Evolutionary conservation across 345 rosid genomes (phyloP).

Genomic region (Capsella bursapastoris): DNA sequence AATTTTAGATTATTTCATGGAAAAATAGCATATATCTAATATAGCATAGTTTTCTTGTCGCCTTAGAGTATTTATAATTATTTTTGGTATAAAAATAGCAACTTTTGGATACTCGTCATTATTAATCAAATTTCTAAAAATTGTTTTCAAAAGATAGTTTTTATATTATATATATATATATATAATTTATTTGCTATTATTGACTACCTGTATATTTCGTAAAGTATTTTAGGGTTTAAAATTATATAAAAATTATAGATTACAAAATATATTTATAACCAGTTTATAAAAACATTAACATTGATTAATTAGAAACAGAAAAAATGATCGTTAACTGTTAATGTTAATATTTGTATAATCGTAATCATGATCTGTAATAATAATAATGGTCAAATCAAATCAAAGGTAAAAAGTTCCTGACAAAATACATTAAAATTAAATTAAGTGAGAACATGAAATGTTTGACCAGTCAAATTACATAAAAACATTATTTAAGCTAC

Average conservation of each 20-base stretch:
- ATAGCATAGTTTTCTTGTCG: background rate
- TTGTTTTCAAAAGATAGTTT: too few species aligned
- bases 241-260: too few species aligned
- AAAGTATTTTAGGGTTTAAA: too few species aligned
- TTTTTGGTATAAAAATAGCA: background rate
- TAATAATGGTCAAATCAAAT: conserved; percentile 21
- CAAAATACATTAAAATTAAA: conserved; percentile 16
- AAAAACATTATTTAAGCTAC: conserved; percentile 28
- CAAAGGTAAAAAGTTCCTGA: conserved; percentile 28
- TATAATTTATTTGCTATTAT: too few species aligned
- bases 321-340: background rate
- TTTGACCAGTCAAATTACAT: conserved; percentile 42
- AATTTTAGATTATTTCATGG: background rate
- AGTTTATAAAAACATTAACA: too few species aligned
- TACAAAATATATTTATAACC: too few species aligned
- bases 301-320: too few species aligned
- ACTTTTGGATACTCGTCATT: background rate
- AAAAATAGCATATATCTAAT: background rate
- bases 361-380: conserved; percentile 19
- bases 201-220: too few species aligned
- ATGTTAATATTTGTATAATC: background rate
- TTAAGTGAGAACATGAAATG: conserved; percentile 3
- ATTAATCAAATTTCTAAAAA: too few species aligned
- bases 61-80: background rate
- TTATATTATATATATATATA: too few species aligned